Base-by-base conservation (phyloP, 75 land plant species). In the Picea sitchensis region DNA sequence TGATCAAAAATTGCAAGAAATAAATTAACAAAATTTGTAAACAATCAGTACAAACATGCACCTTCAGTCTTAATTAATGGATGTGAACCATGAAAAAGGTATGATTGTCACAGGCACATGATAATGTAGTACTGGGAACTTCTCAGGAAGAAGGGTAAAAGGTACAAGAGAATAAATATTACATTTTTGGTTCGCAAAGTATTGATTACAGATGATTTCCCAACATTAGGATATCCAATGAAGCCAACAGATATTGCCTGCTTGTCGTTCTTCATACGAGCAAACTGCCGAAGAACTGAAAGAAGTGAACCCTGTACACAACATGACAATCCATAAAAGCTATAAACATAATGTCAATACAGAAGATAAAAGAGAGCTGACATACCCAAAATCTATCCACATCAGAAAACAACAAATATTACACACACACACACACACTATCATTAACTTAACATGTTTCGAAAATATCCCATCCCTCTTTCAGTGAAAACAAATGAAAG, bases 181-280 rank as follows among this genome's bases (percentile, higher is more conserved):
- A 95, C 98, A 89, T 86, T 87, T 79, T 97, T 97, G 58, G 99
- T 91, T 1, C 98, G 88, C 59, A 97, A 78, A 31, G 99, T 97
- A 80, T 97, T 95, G 76, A 97, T 97, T 51, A 95, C 99, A 41
- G 99, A 97, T 57, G 99, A 97, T 78, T 97, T 97, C 32, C 99
- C 99, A 82, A 97, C 99, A 86, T 97, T 91, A 7, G 93, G 93
- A 78, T 91, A 91, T 20, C 93, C 93, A 79, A 97, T 88, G 89
- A 97, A 97, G 31, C 99, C 99, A 20, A 97, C 98, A 78, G 99
- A 97, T 58, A 97, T 97, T 32, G 99, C 95, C 76, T 97, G 99
- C 80, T 97, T 97, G 82, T 95, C 99, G 82, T 84, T 91, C 81
- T 97, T 97, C 76, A 97, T 65, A 38, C 94, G 93, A 41, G 99